Conservation (phyloP, 164 flowering plant genomes). For the Berberis thunbergii region DNA sequence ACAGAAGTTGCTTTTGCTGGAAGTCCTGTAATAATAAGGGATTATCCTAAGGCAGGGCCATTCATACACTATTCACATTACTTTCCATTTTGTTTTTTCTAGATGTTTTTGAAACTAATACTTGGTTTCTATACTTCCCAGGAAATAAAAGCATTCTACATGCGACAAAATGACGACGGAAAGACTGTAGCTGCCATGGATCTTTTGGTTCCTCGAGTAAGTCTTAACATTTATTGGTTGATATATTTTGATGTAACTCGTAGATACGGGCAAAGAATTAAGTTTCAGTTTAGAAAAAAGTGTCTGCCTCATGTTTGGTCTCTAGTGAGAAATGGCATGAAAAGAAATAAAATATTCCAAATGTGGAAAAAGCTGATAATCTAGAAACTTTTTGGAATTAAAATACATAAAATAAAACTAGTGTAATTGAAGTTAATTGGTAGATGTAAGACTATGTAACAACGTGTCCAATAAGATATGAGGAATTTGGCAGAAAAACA, state of each 20-base stretch:
- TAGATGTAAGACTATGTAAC: not conserved
- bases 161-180: constrained; percentile 94
- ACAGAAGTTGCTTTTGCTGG: constrained; percentile 84
- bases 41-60: constrained; percentile 80
- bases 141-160: constrained; percentile 97
- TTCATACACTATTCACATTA: too few species aligned
- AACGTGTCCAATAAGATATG: too few species aligned
- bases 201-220: constrained; percentile 93
- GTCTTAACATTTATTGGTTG: not conserved
- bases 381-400: too few species aligned
- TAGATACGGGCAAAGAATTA: not conserved
- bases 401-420: too few species aligned
- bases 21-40: constrained; percentile 85
- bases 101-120: too few species aligned
- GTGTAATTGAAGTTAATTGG: not conserved
- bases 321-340: not conserved
- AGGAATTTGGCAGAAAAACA: too few species aligned
- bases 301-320: not conserved
- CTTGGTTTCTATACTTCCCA: constrained; percentile 16
- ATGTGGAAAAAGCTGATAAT: too few species aligned
- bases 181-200: constrained; percentile 99
- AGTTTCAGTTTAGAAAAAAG: too few species aligned
- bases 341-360: too few species aligned
- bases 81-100: too few species aligned
- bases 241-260: not conserved